These are phyloP conservation scores for Tricholoma sp. DNA, from an alignment of 768 basidiomycete genomes.

Conservation along the genomic window DNA sequence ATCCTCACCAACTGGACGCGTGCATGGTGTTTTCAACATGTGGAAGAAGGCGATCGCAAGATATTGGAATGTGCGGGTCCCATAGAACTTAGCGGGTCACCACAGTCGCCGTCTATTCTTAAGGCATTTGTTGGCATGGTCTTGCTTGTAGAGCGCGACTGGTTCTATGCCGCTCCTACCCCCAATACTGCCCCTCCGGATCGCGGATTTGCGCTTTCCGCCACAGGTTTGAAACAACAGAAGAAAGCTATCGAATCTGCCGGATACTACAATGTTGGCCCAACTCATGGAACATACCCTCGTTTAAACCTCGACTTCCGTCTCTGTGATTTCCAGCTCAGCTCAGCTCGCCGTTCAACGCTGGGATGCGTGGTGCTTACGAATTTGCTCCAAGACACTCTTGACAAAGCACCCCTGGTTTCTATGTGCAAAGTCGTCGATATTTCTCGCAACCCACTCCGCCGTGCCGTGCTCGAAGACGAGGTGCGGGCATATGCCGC, in stretches of 20 bases:
- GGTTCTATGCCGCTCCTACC: neutral
- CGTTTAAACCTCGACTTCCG: conserved; percentile 11
- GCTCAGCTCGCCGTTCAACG: neutral
- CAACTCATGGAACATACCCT: neutral
- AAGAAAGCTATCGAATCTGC: neutral
- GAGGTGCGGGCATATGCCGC: conserved; percentile 14
- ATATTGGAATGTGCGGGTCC: neutral
- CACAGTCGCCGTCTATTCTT: conserved; percentile 11
- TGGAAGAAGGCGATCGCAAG: neutral
- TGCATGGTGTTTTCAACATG: neutral
- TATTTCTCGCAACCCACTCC: neutral
- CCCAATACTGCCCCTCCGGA: neutral
- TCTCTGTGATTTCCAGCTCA: conserved; percentile 12
- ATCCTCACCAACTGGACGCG: neutral
- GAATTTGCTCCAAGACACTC: neutral
- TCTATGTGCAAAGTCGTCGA: neutral
- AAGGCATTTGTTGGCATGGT: conserved; percentile 17
- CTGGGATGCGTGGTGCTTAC: neutral
- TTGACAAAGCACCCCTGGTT: neutral
- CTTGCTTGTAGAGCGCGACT: conserved; percentile 12
- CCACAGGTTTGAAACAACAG: neutral
- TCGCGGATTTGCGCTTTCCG: neutral
- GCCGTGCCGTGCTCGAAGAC: conserved; percentile 3
- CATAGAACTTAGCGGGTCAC: neutral
- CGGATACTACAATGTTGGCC: neutral